phyloP scores from a whole-genome alignment of 2,329 filamentous ascomycete species.

The Pestalotiopsis sp. region DNA sequence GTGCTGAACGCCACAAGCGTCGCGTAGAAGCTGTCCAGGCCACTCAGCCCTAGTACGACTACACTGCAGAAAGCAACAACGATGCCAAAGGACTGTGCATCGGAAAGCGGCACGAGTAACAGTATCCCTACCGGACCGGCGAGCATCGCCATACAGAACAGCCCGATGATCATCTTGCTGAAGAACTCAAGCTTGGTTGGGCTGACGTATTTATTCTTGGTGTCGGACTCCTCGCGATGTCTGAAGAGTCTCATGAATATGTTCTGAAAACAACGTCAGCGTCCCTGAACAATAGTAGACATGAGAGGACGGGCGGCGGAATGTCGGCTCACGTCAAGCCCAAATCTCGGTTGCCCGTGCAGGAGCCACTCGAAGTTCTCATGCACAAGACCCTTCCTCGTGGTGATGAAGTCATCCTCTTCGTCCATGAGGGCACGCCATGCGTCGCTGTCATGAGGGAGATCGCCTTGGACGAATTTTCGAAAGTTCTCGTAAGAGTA shows the following conservation, averaged over 20 bases:
- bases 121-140: background rate
- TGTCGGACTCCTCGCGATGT: background rate
- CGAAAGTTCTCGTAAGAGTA: background rate
- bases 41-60: background rate
- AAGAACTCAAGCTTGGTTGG: background rate
- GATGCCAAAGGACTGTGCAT: background rate
- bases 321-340: background rate
- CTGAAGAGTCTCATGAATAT: background rate
- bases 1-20: background rate
- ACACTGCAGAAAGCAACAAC: background rate
- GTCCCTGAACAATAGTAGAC: background rate
- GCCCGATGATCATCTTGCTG: background rate
- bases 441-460: background rate
- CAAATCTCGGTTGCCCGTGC: background rate
- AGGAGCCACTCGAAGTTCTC: background rate
- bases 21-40: background rate
- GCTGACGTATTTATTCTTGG: background rate
- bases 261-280: background rate
- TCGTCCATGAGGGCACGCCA: background rate
- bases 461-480: background rate
- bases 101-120: background rate
- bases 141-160: background rate
- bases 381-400: background rate
- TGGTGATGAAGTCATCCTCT: conserved; percentile 1
- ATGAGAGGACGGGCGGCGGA: background rate